A percentile compares a stretch with the other conserved stretches of the same genome.
phyloP scores from a whole-genome alignment of 2,329 filamentous ascomycete species.

The Cladosporium velox region DNA sequence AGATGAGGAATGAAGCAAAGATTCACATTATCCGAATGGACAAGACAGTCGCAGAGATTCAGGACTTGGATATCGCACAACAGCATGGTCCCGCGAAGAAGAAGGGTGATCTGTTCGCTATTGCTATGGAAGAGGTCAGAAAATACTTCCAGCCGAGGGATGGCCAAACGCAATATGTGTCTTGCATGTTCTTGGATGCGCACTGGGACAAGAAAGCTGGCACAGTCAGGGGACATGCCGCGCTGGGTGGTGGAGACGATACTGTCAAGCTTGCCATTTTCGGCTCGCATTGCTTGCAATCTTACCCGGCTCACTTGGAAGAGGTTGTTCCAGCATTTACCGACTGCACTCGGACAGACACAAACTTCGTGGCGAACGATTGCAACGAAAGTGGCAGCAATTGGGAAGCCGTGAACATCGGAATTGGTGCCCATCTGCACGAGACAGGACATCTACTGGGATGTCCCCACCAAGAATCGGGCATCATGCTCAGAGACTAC shows the following conservation, averaged over 20 bases:
- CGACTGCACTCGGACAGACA: constrained; percentile 88
- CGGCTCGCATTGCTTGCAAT: constrained; percentile 87
- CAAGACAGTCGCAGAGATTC: constrained; percentile 81
- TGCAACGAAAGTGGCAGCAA: constrained; percentile 83
- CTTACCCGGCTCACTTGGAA: constrained; percentile 85
- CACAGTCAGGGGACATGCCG: constrained; percentile 76
- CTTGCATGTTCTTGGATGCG: constrained; percentile 80
- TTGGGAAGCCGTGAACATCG: constrained; percentile 94
- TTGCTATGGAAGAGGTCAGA: constrained; percentile 76
- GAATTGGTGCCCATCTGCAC: constrained; percentile 89
- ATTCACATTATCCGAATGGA: constrained; percentile 81
- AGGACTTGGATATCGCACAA: constrained; percentile 75
- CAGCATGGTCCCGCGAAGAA: constrained; percentile 70
- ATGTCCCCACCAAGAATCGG: constrained; percentile 83
- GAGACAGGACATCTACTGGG: constrained; percentile 89
- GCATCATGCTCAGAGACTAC: constrained; percentile 92
- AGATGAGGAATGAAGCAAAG: constrained; percentile 87
- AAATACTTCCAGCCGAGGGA: constrained; percentile 72
- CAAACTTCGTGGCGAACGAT: constrained; percentile 77
- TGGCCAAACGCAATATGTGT: constrained; percentile 85
- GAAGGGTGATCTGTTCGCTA: constrained; percentile 72
- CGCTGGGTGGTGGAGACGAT: constrained; percentile 74
- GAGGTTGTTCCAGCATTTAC: constrained; percentile 86
- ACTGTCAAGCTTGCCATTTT: constrained; percentile 83
- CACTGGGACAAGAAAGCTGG: constrained; percentile 78